These are phyloP conservation scores for Aspergillus ostianus DNA, from an alignment of 495 filamentous ascomycete genomes.

Conservation along the genomic window DNA sequence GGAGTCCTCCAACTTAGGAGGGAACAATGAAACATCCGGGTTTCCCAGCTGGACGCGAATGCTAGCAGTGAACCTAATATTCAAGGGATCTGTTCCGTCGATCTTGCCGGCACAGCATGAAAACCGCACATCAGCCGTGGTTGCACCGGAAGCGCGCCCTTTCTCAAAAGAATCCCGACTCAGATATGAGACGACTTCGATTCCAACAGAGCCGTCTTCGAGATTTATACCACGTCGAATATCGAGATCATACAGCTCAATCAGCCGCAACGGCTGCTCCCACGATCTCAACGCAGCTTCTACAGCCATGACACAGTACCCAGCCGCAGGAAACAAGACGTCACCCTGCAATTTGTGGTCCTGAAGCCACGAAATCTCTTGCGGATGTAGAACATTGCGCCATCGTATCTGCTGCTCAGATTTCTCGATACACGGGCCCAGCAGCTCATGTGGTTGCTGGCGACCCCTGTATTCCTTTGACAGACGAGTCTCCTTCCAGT, in stretches of 20 bases:
- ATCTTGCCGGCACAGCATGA: neutral
- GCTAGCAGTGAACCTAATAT: neutral
- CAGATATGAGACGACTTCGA: neutral
- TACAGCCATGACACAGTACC: slow-evolving; percentile 55
- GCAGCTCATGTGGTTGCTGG: slow-evolving; percentile 25
- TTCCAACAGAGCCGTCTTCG: slow-evolving; percentile 38
- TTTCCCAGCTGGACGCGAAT: neutral
- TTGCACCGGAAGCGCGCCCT: neutral
- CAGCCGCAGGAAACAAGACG: slow-evolving; percentile 59
- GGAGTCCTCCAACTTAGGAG: neutral
- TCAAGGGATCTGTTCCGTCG: neutral
- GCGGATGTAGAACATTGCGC: slow-evolving; percentile 32
- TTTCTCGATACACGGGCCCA: slow-evolving; percentile 29
- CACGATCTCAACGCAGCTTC: slow-evolving; percentile 39
- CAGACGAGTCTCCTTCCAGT: slow-evolving; percentile 39
- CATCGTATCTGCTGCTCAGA: slow-evolving; percentile 28
- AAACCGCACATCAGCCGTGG: neutral
- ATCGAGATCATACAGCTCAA: slow-evolving; percentile 34
- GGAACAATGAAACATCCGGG: neutral
- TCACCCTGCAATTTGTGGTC: slow-evolving; percentile 42
- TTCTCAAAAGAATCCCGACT: neutral
- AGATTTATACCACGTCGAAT: slow-evolving; percentile 51
- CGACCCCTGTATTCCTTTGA: slow-evolving; percentile 8
- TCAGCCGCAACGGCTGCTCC: slow-evolving; percentile 18
- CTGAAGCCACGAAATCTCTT: slow-evolving; percentile 40